Percentiles rank a stretch among this genome's conserved stretches.
Evolutionary conservation across 2,329 filamentous ascomycete species (phyloP).

Genomic region (Zasmidium angulare): DNA sequence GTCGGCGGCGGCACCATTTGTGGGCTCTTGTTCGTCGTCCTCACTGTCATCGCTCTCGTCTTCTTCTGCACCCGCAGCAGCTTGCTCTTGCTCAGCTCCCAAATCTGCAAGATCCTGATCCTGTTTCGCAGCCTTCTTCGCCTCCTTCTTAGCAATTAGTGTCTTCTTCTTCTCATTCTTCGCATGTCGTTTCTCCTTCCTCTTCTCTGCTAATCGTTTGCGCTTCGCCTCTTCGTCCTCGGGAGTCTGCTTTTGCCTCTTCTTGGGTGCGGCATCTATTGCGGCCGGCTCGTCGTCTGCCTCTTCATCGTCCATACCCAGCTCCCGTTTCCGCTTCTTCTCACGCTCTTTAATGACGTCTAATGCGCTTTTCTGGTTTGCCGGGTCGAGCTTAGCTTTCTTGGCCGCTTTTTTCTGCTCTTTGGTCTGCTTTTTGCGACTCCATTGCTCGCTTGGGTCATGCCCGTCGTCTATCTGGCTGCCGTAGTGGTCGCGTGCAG

Average conservation of each 20-base stretch:
- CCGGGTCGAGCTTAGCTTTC: conserved; percentile 85
- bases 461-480: conserved; percentile 54
- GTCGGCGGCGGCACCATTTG: conserved; percentile 21
- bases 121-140: conserved; percentile 38
- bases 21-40: conserved; percentile 27
- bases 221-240: conserved; percentile 30
- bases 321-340: conserved; percentile 70
- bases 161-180: conserved; percentile 46
- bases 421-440: conserved; percentile 92
- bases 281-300: conserved; percentile 35
- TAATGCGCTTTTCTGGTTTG: conserved; percentile 85
- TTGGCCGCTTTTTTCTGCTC: conserved; percentile 80
- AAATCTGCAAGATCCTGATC: conserved; percentile 24
- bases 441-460: conserved; percentile 87
- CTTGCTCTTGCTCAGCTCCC: conserved; percentile 21
- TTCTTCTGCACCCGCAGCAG: conserved; percentile 25
- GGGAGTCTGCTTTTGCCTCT: conserved; percentile 44
- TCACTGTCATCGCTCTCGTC: conserved; percentile 26
- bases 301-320: conserved; percentile 53
- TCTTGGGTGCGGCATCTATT: conserved; percentile 40
- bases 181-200: conserved; percentile 43
- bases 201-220: conserved; percentile 44
- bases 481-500: conserved; percentile 81
- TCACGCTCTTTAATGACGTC: conserved; percentile 88
- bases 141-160: conserved; percentile 41